Conservation (phyloP, 2,329 filamentous ascomycete species). For the Ophiobolus disseminans region DNA sequence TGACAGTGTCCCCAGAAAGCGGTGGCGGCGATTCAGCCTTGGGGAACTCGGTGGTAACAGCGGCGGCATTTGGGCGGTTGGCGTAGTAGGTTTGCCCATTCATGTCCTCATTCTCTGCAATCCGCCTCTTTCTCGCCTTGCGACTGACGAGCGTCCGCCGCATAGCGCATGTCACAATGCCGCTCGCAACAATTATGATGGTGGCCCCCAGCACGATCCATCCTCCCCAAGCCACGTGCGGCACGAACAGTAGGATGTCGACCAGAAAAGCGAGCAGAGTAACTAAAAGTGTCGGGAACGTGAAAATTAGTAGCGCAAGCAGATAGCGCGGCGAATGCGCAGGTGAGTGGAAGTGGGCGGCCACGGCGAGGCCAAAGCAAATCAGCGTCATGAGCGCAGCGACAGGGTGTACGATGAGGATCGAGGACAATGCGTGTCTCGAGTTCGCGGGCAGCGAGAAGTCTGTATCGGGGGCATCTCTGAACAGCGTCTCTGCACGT, state of each 20-base stretch:
- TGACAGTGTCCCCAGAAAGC: conserved; percentile 62
- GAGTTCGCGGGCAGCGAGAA: conserved; percentile 71
- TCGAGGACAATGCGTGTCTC: conserved; percentile 76
- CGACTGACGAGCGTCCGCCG: conserved; percentile 87
- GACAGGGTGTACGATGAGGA: conserved; percentile 91
- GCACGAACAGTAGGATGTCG: conserved; percentile 92
- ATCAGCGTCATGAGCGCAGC: conserved; percentile 85
- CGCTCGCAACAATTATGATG: conserved; percentile 80
- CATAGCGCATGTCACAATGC: conserved; percentile 92
- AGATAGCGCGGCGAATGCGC: conserved; percentile 91
- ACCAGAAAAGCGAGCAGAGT: conserved; percentile 88
- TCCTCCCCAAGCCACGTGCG: conserved; percentile 91
- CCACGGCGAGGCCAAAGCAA: conserved; percentile 79
- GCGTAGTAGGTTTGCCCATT: conserved; percentile 89
- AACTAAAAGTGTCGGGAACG: conserved; percentile 82
- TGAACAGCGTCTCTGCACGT: conserved; percentile 56
- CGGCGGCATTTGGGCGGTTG: conserved; percentile 48
- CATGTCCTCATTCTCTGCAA: conserved; percentile 96
- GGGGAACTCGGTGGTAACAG: conserved; percentile 50
- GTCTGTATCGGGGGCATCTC: conserved; percentile 55
- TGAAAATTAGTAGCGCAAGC: conserved; percentile 82
- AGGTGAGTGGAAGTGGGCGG: conserved; percentile 85
- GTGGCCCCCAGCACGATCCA: conserved; percentile 92
- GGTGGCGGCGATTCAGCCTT: conserved; percentile 63
- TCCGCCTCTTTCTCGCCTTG: conserved; percentile 90